Evolutionary conservation across 2,329 filamentous ascomycete genomes (phyloP).

Genomic region (Penicillium sp.): DNA sequence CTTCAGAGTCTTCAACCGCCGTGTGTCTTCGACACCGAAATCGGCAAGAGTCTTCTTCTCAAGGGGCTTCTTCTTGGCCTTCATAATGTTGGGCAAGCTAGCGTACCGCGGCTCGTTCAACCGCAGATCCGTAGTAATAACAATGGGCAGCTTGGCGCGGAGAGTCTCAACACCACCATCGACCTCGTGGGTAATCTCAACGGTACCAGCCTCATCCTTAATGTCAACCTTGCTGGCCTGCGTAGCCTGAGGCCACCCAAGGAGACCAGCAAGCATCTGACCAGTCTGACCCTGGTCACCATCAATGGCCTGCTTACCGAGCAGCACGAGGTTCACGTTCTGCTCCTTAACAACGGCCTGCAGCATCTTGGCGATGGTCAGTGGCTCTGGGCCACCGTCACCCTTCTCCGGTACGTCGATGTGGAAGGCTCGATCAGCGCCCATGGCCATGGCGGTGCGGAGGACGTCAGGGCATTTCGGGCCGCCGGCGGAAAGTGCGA

Average conservation of each 20-base stretch:
- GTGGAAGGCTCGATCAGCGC: conserved; percentile 87
- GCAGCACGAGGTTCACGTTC: conserved; percentile 84
- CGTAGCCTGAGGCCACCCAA: conserved; percentile 93
- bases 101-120: conserved; percentile 95
- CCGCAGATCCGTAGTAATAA: conserved; percentile 91
- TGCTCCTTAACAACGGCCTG: conserved; percentile 76
- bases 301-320: conserved; percentile 98
- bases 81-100: conserved; percentile 98
- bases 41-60: conserved; percentile 88
- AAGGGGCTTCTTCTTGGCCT: conserved; percentile 99
- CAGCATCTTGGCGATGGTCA: conserved; percentile 89
- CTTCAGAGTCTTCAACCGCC: conserved; percentile 83
- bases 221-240: conserved; percentile 85
- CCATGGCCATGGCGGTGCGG: conserved; percentile 98
- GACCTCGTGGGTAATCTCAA: conserved; percentile 85
- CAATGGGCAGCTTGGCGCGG: conserved; percentile 78
- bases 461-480: conserved; percentile 84
- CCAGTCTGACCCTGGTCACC: conserved; percentile 95
- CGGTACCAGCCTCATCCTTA: conserved; percentile 62
- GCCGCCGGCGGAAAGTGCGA: conserved; percentile 84
- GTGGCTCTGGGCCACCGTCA: conserved; percentile 70
- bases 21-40: conserved; percentile 71
- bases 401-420: conserved; percentile 75
- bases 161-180: conserved; percentile 94
- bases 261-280: conserved; percentile 91